Conservation (phyloP, 2,329 filamentous ascomycete genomes). For the Tricladium varicosporioides region DNA sequence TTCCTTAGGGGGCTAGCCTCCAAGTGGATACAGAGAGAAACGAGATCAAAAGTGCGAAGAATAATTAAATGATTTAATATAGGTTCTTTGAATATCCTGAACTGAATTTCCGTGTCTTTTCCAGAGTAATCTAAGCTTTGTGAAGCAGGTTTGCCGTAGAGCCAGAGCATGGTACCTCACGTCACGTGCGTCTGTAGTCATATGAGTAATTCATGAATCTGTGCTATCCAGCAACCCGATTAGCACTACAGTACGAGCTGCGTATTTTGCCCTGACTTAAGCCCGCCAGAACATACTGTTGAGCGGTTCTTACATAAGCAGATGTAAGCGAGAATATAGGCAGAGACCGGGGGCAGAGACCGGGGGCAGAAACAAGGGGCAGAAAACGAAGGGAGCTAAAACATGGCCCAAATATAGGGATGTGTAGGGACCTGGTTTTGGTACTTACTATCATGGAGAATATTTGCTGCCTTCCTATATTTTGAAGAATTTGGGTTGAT, state of each 20-base stretch:
- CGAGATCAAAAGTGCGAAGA: background rate
- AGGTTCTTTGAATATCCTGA: background rate
- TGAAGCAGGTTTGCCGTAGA: background rate
- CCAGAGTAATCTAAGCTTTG: background rate
- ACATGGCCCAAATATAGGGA: too few species aligned
- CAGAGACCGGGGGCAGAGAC: background rate
- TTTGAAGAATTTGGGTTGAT: too few species aligned
- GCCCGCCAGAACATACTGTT: background rate
- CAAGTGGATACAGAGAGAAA: background rate
- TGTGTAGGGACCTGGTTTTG: too few species aligned
- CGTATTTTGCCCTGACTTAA: background rate
- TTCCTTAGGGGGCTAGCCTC: background rate
- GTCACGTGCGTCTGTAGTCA: background rate
- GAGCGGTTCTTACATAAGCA: conserved; percentile 1
- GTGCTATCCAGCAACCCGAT: background rate
- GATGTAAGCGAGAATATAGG: background rate
- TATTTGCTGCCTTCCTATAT: too few species aligned
- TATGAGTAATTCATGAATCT: conserved; percentile 1
- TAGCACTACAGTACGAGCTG: background rate
- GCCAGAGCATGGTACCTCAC: background rate
- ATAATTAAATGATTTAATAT: background rate
- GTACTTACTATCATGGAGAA: too few species aligned
- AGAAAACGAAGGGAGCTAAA: too few species aligned
- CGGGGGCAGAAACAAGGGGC: background rate
- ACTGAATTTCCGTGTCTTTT: background rate